Conservation (phyloP, 2,329 filamentous ascomycete species). For the Apiospora arundinis region DNA sequence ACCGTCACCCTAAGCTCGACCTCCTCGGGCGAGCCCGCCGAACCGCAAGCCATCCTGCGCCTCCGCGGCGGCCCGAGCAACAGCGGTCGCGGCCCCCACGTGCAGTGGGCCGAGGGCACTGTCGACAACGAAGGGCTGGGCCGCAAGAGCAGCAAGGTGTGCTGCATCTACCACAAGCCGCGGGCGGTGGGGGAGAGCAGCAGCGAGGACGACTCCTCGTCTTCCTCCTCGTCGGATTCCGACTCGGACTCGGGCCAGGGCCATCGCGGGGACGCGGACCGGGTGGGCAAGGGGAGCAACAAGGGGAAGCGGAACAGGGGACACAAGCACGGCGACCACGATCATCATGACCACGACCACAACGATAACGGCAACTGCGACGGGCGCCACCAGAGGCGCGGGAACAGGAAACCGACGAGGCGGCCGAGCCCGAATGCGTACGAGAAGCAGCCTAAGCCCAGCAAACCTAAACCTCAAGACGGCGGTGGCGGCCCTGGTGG, state of each 20-base stretch:
- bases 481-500: constrained; percentile 16
- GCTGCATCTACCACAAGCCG: constrained; percentile 96
- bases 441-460: constrained; percentile 72
- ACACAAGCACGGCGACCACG: constrained; percentile 38
- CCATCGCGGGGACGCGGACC: constrained; percentile 26
- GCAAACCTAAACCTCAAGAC: constrained; percentile 42
- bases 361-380: constrained; percentile 49
- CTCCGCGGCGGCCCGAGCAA: constrained; percentile 56
- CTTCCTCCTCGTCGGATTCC: constrained; percentile 57
- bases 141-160: constrained; percentile 97
- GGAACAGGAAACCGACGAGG: constrained; percentile 48
- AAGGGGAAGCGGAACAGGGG: constrained; percentile 26
- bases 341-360: constrained; percentile 47
- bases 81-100: constrained; percentile 59
- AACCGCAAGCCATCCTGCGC: constrained; percentile 51
- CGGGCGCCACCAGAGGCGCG: constrained; percentile 42
- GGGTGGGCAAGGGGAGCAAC: background rate
- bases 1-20: constrained; percentile 14
- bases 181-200: constrained; percentile 84
- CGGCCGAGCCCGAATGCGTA: constrained; percentile 81
- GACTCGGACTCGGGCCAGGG: constrained; percentile 63
- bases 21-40: no score
- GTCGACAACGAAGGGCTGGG: constrained; percentile 95
- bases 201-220: constrained; percentile 66
- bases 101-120: constrained; percentile 92